Evolutionary conservation across 2,329 filamentous ascomycete species (phyloP).

Genomic region (Ophiostoma ulmi): DNA sequence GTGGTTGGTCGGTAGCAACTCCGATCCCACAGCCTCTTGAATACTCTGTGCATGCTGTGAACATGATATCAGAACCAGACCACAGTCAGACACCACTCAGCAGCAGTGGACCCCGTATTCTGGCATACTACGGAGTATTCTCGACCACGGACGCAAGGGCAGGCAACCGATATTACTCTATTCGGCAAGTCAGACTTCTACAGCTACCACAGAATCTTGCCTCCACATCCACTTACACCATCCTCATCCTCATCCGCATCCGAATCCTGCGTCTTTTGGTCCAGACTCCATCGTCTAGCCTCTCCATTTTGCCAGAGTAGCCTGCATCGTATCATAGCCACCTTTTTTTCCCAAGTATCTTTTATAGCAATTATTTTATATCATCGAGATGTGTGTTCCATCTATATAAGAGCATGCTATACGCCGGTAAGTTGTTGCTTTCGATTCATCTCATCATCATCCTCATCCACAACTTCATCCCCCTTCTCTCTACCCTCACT

Average conservation of each 20-base stretch:
- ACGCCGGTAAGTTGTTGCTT: slow-evolving; percentile 1
- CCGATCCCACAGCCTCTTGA: slow-evolving; percentile 6
- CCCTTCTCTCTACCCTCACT: neutral
- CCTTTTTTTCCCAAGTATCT: neutral
- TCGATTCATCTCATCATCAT: neutral
- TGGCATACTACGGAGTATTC: neutral
- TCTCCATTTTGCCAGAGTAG: slow-evolving; percentile 5
- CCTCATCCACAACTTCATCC: neutral
- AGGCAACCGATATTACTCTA: slow-evolving; percentile 10
- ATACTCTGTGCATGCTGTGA: neutral
- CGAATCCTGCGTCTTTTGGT: neutral
- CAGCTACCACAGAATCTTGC: neutral
- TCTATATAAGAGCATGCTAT: neutral
- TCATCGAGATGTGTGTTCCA: neutral
- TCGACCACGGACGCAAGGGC: neutral
- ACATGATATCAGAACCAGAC: neutral
- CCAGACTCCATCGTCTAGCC: slow-evolving; percentile 7
- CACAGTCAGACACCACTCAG: neutral
- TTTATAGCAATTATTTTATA: neutral
- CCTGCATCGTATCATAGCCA: slow-evolving; percentile 14
- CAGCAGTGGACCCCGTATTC: neutral
- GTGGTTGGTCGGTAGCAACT: neutral
- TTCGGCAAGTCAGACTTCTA: neutral
- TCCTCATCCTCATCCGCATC: neutral
- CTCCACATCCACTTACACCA: slow-evolving; percentile 13